These are phyloP conservation scores for Xylaria flabelliformis DNA, from an alignment of 495 filamentous ascomycete species.

Conservation along the genomic window DNA sequence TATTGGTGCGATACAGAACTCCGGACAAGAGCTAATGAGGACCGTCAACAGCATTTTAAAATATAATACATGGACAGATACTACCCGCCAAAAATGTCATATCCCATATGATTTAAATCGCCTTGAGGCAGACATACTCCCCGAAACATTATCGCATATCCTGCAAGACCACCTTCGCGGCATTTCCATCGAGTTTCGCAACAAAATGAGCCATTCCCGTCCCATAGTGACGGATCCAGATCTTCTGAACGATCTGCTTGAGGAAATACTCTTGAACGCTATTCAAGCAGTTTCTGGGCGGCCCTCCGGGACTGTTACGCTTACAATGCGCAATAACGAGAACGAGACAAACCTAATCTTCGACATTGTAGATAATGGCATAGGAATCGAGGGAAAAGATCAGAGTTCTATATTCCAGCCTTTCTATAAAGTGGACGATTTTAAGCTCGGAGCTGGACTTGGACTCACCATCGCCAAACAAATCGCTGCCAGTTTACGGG, in stretches of 20 bases:
- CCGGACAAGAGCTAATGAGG: slow-evolving; percentile 29
- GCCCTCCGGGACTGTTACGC: not conserved
- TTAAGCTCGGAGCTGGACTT: slow-evolving; percentile 15
- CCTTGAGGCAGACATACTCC: slow-evolving; percentile 13
- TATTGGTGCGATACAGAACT: slow-evolving; percentile 18
- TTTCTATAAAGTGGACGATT: slow-evolving; percentile 12
- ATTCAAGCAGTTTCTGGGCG: slow-evolving; percentile 2
- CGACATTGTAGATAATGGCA: slow-evolving; percentile 17
- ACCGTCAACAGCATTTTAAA: slow-evolving; percentile 32
- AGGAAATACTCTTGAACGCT: slow-evolving; percentile 16
- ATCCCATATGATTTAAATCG: not conserved
- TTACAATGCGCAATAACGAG: slow-evolving; percentile 12
- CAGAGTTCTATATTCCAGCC: slow-evolving; percentile 13
- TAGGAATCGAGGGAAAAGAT: not conserved
- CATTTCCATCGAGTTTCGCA: slow-evolving; percentile 16
- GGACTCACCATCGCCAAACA: slow-evolving; percentile 14
- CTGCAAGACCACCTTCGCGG: not conserved
- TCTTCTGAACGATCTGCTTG: slow-evolving; percentile 12
- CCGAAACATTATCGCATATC: not conserved
- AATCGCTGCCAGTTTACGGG: slow-evolving; percentile 5
- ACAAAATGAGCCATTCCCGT: not conserved
- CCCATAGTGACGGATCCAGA: not conserved
- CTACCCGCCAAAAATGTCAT: not conserved
- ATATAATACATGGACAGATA: slow-evolving; percentile 27
- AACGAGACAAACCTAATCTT: not conserved